Evolutionary conservation across 2,329 filamentous ascomycete genomes (phyloP), one percentile per base, ranked within the genome.

Genomic region (Cyanodermella asteris): DNA sequence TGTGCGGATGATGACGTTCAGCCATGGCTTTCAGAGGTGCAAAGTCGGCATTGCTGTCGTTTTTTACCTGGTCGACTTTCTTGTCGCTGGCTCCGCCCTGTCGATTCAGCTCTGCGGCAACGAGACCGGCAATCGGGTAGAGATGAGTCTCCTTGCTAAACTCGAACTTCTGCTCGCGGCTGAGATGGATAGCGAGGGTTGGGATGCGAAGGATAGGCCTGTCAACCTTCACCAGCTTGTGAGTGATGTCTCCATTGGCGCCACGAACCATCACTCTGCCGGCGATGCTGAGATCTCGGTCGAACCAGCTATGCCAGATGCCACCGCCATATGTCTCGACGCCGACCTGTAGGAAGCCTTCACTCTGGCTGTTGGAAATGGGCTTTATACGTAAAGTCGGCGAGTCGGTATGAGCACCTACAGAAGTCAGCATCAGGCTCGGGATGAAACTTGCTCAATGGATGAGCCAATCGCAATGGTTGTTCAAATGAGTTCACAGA

Each of bases 301-400:
- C 87, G 44, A 97, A 97, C 87, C 75, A 97, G 23, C 78, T 91
- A 50, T 93, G 82, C 84, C 84, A 94, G 41, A 94, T 72, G 28
- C 87, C 87, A 32, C 87, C 87, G 26, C 87, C 87, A 43, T 97
- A 97, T 2, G 80, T 84, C 58, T 97, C 87, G 25, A 93, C 84
- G 26, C 82, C 87, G 29, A 97, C 72, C 51, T 97, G 87, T 34
- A 93, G 53, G 49, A 87, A 97, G 8, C 84, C 84, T 35, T 76
- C 74, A 28, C 65, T 70, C 41, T 66, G 64, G 54, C 84, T 87
- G 53, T 84, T 91, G 43, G 78, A 91, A 20, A 91, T 72, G 8
- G 87, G 87, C 59, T 97, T 97, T 46, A 97, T 59, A 31, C 84
- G 72, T 24, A 97, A 64, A 38, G 76, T 82, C 5, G 80, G 81